Evolutionary conservation across 345 rosid species (phyloP).

Genomic region (Populus simonii): DNA sequence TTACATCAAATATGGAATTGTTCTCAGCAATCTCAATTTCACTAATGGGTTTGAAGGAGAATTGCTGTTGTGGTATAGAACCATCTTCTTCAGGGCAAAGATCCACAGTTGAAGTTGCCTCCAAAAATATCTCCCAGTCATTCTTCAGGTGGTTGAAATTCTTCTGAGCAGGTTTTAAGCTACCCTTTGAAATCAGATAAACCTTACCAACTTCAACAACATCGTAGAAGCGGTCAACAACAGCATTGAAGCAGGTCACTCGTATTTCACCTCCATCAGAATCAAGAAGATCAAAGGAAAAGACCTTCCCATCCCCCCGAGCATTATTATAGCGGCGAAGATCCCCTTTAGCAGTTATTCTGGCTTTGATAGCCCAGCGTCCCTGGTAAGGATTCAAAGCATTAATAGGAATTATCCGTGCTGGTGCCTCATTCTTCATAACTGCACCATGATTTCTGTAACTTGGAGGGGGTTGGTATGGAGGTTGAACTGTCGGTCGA

Average conservation of each 20-base stretch:
- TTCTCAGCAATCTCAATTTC: constrained; percentile 79
- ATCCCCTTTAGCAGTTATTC: constrained; percentile 90
- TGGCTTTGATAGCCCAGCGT: constrained; percentile 89
- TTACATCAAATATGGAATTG: constrained; percentile 68
- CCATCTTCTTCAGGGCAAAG: constrained; percentile 76
- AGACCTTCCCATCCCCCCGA: constrained; percentile 86
- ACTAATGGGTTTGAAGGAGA: constrained; percentile 72
- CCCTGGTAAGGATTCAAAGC: constrained; percentile 92
- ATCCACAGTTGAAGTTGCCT: constrained; percentile 71
- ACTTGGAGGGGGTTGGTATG: constrained; percentile 74
- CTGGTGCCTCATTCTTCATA: constrained; percentile 87
- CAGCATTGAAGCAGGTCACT: constrained; percentile 83
- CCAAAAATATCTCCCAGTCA: constrained; percentile 86
- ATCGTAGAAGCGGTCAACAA: constrained; percentile 75
- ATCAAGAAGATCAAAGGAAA: constrained; percentile 89
- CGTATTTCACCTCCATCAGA: constrained; percentile 91
- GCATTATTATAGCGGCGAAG: constrained; percentile 85
- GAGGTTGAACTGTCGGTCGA: constrained; percentile 66
- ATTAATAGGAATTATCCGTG: constrained; percentile 70
- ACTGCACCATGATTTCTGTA: constrained; percentile 72
- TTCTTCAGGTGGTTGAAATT: constrained; percentile 87
- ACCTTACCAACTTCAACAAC: constrained; percentile 75
- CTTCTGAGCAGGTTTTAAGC: constrained; percentile 82
- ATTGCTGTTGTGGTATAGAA: constrained; percentile 83
- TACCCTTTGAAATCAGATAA: constrained; percentile 79